Evolutionary conservation across 306 rosid genomes (phyloP), one percentile per base, ranked within the genome.

Genomic region (Medicago arabica): DNA sequence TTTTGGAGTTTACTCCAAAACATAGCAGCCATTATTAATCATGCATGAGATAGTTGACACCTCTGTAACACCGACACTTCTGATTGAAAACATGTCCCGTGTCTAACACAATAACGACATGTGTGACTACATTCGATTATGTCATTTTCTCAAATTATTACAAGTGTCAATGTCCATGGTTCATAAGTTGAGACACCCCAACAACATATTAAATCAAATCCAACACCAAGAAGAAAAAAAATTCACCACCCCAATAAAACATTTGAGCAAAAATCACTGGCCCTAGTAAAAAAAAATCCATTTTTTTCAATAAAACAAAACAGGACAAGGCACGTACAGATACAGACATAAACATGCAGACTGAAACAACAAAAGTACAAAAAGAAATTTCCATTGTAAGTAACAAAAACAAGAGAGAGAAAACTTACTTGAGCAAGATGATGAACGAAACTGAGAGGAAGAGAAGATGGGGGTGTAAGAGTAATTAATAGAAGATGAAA

Each of bases 161-260:
- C 28, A 1, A 1, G 3, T 23, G 28, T 23, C 28, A 1, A 1
- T 23, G 28, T 23, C 28, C 28, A 23, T 23, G 28, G 2, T 1
- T 23, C 28, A 23, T 23, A 23, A 2, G 2, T 23, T 23, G 28
- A 23, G 28, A 63, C 49, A 64, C 49, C 18, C 36, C 74, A 49
- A 57, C n/a, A 61, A 36, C 11, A 67, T n/a, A 64, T 39, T 9
- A 17, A 2, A 71, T 51, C 36, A 59, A 39, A 66, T 10, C 14
- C 23, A 67, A 60, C 21, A 25, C 49, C 72, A 81, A 66, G 34
- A 69, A 51, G 2, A 69, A 51, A 75, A 23, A 23, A 23, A 23
- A 23, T 1, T 1, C 14, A 50, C 16, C 23, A 57, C 67, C 41
- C 43, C 40, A 13, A 13, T 60, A 31, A 18, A 55, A 28, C 17